phyloP scores from a whole-genome alignment of 1,284 basidiomycete species.

The Cerrena zonata region DNA sequence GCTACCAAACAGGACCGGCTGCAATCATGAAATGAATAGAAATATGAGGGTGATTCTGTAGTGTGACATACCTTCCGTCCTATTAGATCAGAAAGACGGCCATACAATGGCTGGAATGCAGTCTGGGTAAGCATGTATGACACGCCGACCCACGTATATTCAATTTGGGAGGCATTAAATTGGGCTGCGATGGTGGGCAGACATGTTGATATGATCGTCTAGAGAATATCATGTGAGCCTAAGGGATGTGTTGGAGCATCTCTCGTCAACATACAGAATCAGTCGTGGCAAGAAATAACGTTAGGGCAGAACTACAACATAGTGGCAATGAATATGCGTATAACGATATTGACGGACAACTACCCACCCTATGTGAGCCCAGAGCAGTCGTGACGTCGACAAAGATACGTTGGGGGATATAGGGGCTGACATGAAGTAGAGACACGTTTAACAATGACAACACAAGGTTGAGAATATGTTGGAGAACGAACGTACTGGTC shows the following conservation, averaged over 20 bases:
- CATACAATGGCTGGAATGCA: constrained; percentile 74
- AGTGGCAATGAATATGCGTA: constrained; percentile 12
- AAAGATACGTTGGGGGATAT: neutral
- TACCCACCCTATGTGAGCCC: constrained; percentile 52
- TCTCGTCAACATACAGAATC: constrained; percentile 54
- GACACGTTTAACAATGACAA: neutral
- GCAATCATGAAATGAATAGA: constrained; percentile 16
- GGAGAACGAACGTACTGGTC: neutral
- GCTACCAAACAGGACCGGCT: constrained; percentile 64
- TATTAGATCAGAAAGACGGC: constrained; percentile 67
- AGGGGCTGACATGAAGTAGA: neutral
- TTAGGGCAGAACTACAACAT: constrained; percentile 56
- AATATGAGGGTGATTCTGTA: constrained; percentile 1
- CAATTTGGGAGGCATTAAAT: constrained; percentile 54
- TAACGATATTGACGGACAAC: constrained; percentile 3
- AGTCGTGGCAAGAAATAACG: constrained; percentile 75
- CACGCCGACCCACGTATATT: constrained; percentile 81
- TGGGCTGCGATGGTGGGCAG: constrained; percentile 70
- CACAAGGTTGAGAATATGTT: neutral
- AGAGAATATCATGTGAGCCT: constrained; percentile 13
- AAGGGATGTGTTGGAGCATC: constrained; percentile 7
- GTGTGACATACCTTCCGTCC: constrained; percentile 55
- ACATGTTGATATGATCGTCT: constrained; percentile 79
- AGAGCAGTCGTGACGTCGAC: constrained; percentile 44
- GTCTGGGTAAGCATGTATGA: constrained; percentile 79